These are phyloP conservation scores for Friedmanniomyces endolithicus DNA, from an alignment of 495 filamentous ascomycete species.

Conservation along the genomic window DNA sequence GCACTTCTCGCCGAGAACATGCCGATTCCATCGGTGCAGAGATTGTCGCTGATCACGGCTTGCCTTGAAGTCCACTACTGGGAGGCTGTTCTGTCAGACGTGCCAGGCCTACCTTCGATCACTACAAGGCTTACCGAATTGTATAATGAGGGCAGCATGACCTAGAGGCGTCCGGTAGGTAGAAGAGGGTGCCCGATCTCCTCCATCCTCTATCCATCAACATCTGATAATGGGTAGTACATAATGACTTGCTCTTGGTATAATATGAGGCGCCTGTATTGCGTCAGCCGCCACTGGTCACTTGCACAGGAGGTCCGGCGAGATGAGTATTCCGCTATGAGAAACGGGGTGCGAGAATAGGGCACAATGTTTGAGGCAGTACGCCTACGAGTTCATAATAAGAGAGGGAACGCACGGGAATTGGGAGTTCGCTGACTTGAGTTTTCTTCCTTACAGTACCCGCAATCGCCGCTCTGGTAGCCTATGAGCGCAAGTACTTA, in stretches of 20 bases:
- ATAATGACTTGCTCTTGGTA: constrained; percentile 54
- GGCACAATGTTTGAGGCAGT: no score
- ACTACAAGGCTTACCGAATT: constrained; percentile 45
- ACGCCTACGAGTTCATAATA: no score
- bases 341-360: no score
- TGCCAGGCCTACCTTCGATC: background rate
- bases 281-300: background rate
- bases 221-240: constrained; percentile 60
- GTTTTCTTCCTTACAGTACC: constrained; percentile 30
- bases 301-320: no score
- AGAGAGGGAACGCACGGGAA: constrained; percentile 30
- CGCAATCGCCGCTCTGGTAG: constrained; percentile 29
- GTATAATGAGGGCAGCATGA: constrained; percentile 97
- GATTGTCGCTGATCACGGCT: constrained; percentile 74
- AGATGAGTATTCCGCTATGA: no score
- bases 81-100: constrained; percentile 40
- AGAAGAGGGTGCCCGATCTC: constrained; percentile 72
- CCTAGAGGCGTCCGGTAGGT: constrained; percentile 70
- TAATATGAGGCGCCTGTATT: constrained; percentile 72
- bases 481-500: constrained; percentile 20
- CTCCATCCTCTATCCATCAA: constrained; percentile 86
- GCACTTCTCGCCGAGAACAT: constrained; percentile 69
- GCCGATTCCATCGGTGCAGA: constrained; percentile 80
- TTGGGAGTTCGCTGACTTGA: constrained; percentile 29
- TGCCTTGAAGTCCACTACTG: constrained; percentile 56